These are phyloP conservation scores for Globisporangium solare DNA, from an alignment of 352 stramenopile genomes.

Conservation along the genomic window DNA sequence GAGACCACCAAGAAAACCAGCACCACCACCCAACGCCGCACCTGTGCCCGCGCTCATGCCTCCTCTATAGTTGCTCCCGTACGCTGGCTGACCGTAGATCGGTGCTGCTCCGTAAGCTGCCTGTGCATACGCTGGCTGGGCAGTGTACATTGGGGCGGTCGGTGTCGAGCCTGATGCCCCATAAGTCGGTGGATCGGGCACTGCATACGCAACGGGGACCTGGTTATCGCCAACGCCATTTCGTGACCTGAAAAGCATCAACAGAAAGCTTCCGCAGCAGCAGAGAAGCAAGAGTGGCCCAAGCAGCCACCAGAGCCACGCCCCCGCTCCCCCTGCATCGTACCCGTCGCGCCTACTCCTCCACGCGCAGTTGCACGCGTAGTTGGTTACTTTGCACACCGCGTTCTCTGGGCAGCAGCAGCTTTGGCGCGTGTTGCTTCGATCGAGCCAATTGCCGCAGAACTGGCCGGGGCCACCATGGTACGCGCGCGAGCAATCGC, in stretches of 20 bases:
- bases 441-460: slow-evolving; percentile 55
- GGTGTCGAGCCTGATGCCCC: neutral
- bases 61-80: slow-evolving; percentile 12
- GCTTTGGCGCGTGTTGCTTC: slow-evolving; percentile 25
- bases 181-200: slow-evolving; percentile 1
- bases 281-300: slow-evolving; percentile 3
- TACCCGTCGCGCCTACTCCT: neutral
- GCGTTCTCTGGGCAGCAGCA: slow-evolving; percentile 44
- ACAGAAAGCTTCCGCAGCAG: slow-evolving; percentile 15
- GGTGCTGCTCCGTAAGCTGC: neutral
- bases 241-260: slow-evolving; percentile 7
- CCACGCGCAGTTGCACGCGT: slow-evolving; percentile 39
- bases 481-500: slow-evolving; percentile 40
- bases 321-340: slow-evolving; percentile 6
- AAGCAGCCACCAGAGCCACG: slow-evolving; percentile 38
- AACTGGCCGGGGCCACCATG: slow-evolving; percentile 30
- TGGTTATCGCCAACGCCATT: neutral
- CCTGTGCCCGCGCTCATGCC: slow-evolving; percentile 45
- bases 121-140: slow-evolving; percentile 17
- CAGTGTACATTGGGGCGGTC: slow-evolving; percentile 14
- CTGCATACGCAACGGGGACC: slow-evolving; percentile 2
- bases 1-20: slow-evolving; percentile 41
- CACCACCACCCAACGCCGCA: slow-evolving; percentile 38
- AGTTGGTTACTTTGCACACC: slow-evolving; percentile 44
- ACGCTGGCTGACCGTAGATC: slow-evolving; percentile 10